Conservation (phyloP, 176 grass and related monocot species). For the Aegilops tauschii region DNA sequence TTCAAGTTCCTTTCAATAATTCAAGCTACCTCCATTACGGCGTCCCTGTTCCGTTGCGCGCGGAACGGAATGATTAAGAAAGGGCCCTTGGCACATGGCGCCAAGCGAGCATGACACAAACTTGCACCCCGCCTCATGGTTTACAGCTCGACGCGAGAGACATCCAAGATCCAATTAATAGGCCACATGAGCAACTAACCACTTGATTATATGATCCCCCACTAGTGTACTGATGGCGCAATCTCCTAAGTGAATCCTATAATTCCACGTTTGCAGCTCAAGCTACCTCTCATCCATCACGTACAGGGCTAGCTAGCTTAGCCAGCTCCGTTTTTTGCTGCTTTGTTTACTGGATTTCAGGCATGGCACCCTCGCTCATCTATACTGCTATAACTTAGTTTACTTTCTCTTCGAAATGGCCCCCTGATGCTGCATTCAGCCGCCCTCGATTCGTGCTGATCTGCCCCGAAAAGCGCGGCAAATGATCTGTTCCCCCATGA, state of each 20-base stretch:
- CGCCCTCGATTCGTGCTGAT: constrained; percentile 51
- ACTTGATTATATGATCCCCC: constrained; percentile 47
- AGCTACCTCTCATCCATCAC: background rate
- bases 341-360: constrained; percentile 30
- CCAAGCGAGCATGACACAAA: constrained; percentile 42
- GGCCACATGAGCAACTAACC: constrained; percentile 54
- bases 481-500: background rate
- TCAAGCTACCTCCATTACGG: background rate
- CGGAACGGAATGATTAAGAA: constrained; percentile 46
- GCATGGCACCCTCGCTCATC: background rate
- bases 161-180: constrained; percentile 61
- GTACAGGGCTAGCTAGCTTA: background rate
- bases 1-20: constrained; percentile 14
- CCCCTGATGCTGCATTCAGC: background rate
- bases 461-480: constrained; percentile 46
- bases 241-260: constrained; percentile 44
- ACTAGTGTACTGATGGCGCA: constrained; percentile 10
- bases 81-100: constrained; percentile 51
- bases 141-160: constrained; percentile 62
- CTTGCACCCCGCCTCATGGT: constrained; percentile 36
- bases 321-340: background rate
- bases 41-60: background rate
- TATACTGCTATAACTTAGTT: background rate
- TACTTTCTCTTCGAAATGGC: background rate
- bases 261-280: constrained; percentile 29